Evolutionary conservation across 208 protist genomes (phyloP), one percentile per base, ranked within the genome.

Genomic region (Crithidia sp.): DNA sequence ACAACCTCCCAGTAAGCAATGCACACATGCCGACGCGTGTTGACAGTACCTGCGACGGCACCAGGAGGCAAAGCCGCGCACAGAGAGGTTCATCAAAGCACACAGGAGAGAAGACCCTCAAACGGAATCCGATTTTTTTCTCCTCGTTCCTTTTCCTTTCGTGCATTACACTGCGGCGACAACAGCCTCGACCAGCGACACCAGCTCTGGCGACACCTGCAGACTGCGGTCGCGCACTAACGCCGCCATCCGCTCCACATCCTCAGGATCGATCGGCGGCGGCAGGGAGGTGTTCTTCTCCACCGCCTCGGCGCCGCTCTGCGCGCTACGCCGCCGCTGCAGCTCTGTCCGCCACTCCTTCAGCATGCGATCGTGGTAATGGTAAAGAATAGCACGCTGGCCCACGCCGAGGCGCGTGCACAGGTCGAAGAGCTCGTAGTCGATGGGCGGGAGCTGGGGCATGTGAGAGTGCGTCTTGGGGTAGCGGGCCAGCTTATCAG

Each of bases 381-480:
- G 76, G 52, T 90, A 91, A 41, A 94, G 74, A 7, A 82, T 83
- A 8, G 75, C 59, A 8, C 75, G 47, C 47, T 67, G 69, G 14
- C 83, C 84, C 7, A 96, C 61, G 14, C 88, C 86, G 8, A 94
- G 82, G 10, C 86, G 85, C 45, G 92, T 67, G 60, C 80, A 89
- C 41, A 92, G 72, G 41, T 93, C 86, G 55, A 90, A 89, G 16
- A 96, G 76, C 62, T 94, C 87, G 71, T 96, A 96, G 77, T 96
- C 89, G 49, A 96, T 74, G 3, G 91, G 91, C 13, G 85, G 87
- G 43, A 88, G 45, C 41, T 67, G 56, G 16, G 89, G 85, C 85
- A 87, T 83, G 71, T 81, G 71, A 2, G 85, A 76, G 65, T 76
- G 77, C 13, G 84, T 91, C 12, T 78, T 67, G 7, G 84, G 81